These are phyloP conservation scores for Aspergillus ellipticus DNA, from an alignment of 495 filamentous ascomycete genomes.

Conservation along the genomic window DNA sequence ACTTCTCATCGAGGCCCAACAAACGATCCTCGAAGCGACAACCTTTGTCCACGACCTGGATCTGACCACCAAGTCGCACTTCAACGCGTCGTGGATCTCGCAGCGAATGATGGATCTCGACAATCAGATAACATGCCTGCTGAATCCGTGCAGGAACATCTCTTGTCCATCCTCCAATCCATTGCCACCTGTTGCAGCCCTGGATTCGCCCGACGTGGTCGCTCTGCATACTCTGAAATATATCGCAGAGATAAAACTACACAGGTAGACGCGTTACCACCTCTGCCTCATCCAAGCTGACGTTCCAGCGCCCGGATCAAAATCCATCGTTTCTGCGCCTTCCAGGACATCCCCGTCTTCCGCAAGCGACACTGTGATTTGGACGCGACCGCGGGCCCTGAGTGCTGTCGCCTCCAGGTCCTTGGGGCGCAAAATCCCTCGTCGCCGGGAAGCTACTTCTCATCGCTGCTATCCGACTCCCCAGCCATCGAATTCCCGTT, in stretches of 20 bases:
- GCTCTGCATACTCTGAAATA: slow-evolving; percentile 36
- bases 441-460: neutral
- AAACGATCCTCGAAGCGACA: slow-evolving; percentile 41
- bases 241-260: slow-evolving; percentile 48
- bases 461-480: neutral
- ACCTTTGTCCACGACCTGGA: slow-evolving; percentile 44
- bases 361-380: neutral
- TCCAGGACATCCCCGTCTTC: slow-evolving; percentile 32
- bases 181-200: neutral
- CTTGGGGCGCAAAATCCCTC: neutral
- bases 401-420: neutral
- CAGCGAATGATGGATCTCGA: slow-evolving; percentile 42
- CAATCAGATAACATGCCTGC: slow-evolving; percentile 13
- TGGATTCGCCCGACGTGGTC: slow-evolving; percentile 23
- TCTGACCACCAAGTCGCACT: slow-evolving; percentile 7
- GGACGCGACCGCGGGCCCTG: neutral
- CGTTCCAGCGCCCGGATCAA: slow-evolving; percentile 46
- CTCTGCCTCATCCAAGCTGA: neutral
- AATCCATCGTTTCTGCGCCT: slow-evolving; percentile 47
- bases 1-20: slow-evolving; percentile 46
- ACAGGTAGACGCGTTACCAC: slow-evolving; percentile 29
- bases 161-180: slow-evolving; percentile 1
- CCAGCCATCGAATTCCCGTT: slow-evolving; percentile 30
- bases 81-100: slow-evolving; percentile 26
- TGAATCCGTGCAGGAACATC: slow-evolving; percentile 6